Evolutionary conservation across 23 red algal genomes (phyloP).

Genomic region (Gracilariopsis chorda): DNA sequence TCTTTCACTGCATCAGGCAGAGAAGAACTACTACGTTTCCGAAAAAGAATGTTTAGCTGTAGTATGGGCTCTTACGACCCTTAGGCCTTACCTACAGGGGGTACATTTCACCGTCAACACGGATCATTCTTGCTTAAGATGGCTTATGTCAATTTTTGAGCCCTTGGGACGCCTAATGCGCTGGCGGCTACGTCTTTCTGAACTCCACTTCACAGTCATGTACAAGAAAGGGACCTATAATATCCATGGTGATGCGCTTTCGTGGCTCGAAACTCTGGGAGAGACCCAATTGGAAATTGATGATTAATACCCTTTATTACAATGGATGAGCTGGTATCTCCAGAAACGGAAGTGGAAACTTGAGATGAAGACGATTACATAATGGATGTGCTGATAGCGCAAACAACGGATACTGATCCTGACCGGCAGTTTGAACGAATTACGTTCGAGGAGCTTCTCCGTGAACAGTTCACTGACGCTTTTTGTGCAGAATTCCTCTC

Average conservation of each 20-base stretch:
- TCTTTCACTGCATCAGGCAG: not conserved
- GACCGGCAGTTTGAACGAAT: too few species aligned
- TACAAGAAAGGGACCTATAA: not conserved
- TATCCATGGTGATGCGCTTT: not conserved
- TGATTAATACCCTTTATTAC: not conserved
- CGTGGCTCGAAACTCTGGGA: not conserved
- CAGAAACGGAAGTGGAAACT: too few species aligned
- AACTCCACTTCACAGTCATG: not conserved
- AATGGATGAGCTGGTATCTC: not conserved
- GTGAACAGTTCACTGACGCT: too few species aligned
- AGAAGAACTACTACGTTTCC: slow-evolving; percentile 9
- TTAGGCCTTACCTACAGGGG: not conserved
- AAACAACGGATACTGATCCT: too few species aligned
- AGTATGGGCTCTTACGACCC: not conserved
- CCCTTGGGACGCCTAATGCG: not conserved
- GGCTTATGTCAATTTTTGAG: not conserved
- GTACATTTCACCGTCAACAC: not conserved
- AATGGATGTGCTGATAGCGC: too few species aligned
- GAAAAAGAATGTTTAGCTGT: slow-evolving; percentile 12
- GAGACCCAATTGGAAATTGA: not conserved
- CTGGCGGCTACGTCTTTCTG: not conserved
- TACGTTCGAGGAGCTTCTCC: too few species aligned
- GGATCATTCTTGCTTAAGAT: not conserved
- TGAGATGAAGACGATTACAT: too few species aligned
- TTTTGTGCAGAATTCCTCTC: too few species aligned